Percentiles rank a stretch among this genome's conserved stretches.
Evolutionary conservation across 2,329 filamentous ascomycete species (phyloP).

Genomic region (Xylaria sp.): DNA sequence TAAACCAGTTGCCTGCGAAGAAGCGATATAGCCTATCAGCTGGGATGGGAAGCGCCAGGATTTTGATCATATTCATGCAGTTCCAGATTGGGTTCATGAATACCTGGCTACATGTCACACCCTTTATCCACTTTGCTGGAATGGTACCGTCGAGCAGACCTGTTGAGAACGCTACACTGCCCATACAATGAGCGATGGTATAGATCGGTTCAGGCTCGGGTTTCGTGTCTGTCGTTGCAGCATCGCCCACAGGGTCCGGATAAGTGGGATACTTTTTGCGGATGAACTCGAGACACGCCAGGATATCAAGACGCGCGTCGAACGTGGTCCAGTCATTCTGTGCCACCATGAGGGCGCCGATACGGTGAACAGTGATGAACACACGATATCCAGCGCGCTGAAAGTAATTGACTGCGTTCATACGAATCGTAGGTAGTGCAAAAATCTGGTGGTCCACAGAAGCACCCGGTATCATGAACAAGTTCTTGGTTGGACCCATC

Average conservation of each 20-base stretch:
- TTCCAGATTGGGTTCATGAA: conserved; percentile 73
- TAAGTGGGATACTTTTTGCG: conserved; percentile 52
- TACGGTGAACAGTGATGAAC: conserved; percentile 68
- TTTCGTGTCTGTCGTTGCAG: not conserved
- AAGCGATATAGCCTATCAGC: conserved; percentile 62
- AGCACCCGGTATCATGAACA: conserved; percentile 72
- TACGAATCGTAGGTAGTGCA: conserved; percentile 70
- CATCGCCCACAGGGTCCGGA: not conserved
- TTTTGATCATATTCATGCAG: conserved; percentile 67
- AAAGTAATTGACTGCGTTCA: conserved; percentile 73
- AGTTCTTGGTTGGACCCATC: conserved; percentile 56
- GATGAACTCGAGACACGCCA: conserved; percentile 65
- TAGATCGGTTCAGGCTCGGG: conserved; percentile 56
- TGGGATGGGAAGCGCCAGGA: conserved; percentile 58
- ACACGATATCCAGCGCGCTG: conserved; percentile 69
- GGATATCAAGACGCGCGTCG: conserved; percentile 69
- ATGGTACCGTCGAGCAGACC: conserved; percentile 73
- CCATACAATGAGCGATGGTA: conserved; percentile 71
- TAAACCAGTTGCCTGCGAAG: conserved; percentile 66
- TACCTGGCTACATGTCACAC: conserved; percentile 69
- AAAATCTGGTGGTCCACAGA: conserved; percentile 73
- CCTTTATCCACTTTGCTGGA: conserved; percentile 65
- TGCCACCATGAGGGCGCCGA: conserved; percentile 63
- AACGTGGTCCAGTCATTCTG: conserved; percentile 67
- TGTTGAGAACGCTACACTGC: conserved; percentile 66